Evolutionary conservation across 345 rosid genomes (phyloP), one percentile per base, ranked within the genome.

Genomic region (Ceriops zippeliana): DNA sequence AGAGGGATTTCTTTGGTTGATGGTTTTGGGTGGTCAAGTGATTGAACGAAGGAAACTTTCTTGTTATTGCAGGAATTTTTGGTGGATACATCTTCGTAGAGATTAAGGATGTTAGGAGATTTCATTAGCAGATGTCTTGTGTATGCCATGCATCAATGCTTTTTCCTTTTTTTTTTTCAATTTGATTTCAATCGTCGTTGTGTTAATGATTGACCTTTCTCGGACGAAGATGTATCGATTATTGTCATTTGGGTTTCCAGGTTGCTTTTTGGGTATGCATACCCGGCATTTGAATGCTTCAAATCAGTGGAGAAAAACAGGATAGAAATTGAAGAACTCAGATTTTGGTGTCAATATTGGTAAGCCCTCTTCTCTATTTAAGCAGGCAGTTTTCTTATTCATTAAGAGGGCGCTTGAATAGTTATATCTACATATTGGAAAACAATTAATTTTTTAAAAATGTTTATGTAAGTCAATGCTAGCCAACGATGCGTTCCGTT

Each of bases 341-440:
- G 91, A 71, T 90, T 86, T 70, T 95, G 99, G 99, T 91, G 99
- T 71, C 88, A 91, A 79, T 91, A 95, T 68, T 95, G 99, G 99
- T 91, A 79, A 78, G 74, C 31, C 70, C 32, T 19, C 6, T 32
- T 6, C 24, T 0, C 7, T 34, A 26, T 34, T 37, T 63, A 10
- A 32, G 5, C 42, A 7, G 24, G 16, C 11, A 5, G 9, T 27
- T 6, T 61, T 46, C 11, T 20, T n/a, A 7, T 56, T 51, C 3
- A 2, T 54, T 63, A 10, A 10, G 3, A 38, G 16, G 15, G 46
- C 46, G 49, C 16, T 13, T 42, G 49, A 42, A 42, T 11, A 42
- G 49, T 13, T 15, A 42, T 42, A 42, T 42, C 15, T 42, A 42
- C 49, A 3, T 2, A 42, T 42, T 42, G 49, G 49, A 42, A 42